Percentiles rank a stretch among this genome's conserved stretches.
Conservation (phyloP, 2,329 filamentous ascomycete species). For the Kalaharituber pfeilii region DNA sequence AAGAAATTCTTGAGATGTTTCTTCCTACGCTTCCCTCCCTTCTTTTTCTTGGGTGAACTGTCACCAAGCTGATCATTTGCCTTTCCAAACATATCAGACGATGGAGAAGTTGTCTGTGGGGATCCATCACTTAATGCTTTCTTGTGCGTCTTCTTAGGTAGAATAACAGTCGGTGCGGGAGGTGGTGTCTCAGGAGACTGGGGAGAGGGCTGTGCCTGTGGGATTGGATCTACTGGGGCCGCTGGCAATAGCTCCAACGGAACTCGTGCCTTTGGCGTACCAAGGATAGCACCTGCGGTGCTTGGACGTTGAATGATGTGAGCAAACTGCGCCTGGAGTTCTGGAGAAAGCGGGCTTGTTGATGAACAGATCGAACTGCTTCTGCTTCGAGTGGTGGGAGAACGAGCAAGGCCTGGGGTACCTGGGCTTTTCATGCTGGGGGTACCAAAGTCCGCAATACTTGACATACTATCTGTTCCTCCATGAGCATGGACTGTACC, state of each 20-base stretch:
- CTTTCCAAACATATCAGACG: constrained; percentile 14
- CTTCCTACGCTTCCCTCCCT: constrained; percentile 23
- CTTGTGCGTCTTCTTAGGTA: constrained; percentile 17
- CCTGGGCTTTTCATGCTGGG: constrained; percentile 2
- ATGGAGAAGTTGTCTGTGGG: constrained; percentile 19
- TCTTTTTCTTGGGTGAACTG: constrained; percentile 29
- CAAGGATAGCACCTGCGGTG: constrained; percentile 53
- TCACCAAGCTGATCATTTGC: constrained; percentile 22
- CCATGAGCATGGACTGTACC: constrained; percentile 55
- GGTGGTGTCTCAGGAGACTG: constrained; percentile 9
- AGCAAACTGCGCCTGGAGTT: not conserved
- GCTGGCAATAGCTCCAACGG: not conserved
- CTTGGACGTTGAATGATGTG: constrained; percentile 35
- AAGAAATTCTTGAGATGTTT: constrained; percentile 54
- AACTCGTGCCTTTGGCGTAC: constrained; percentile 23
- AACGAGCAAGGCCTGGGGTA: constrained; percentile 5
- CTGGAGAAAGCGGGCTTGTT: not conserved
- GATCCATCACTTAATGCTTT: constrained; percentile 18
- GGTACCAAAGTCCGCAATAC: constrained; percentile 28
- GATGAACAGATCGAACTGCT: constrained; percentile 19
- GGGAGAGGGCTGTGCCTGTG: constrained; percentile 1
- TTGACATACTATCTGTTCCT: constrained; percentile 63
- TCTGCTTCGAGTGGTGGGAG: constrained; percentile 15
- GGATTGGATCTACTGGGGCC: not conserved
- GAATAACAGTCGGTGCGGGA: constrained; percentile 9